A percentile compares a stretch with the other conserved stretches of the same genome.
Conservation (phyloP, 2,329 filamentous ascomycete species). For the Colletotrichum viniferum region DNA sequence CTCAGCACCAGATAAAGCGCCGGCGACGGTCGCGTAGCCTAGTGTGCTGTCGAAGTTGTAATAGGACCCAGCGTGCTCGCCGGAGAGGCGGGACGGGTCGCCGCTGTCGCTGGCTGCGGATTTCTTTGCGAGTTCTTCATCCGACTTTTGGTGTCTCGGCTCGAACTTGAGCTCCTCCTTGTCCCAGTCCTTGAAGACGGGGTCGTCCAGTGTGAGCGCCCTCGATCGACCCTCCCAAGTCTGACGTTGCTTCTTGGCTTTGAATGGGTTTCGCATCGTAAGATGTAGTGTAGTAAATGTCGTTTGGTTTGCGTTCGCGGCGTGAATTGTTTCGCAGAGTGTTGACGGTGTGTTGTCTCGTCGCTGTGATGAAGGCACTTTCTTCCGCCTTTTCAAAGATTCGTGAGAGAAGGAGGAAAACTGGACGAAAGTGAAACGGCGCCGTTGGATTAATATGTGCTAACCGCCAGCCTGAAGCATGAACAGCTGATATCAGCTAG, state of each 20-base stretch:
- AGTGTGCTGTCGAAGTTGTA: background rate
- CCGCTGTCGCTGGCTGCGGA: background rate
- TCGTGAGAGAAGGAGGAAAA: background rate
- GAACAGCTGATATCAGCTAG: background rate
- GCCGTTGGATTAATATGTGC: background rate
- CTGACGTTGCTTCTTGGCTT: background rate
- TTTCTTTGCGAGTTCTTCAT: background rate
- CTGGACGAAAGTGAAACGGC: background rate
- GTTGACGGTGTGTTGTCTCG: background rate
- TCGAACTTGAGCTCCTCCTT: background rate
- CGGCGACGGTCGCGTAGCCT: background rate
- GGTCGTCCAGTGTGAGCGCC: background rate
- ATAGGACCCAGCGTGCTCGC: background rate
- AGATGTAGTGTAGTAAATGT: background rate
- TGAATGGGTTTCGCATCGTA: slow-evolving; percentile 1
- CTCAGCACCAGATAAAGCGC: background rate
- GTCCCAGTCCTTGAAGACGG: background rate
- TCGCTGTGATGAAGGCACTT: background rate
- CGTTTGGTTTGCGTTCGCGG: background rate
- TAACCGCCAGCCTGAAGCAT: background rate
- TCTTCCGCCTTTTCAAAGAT: background rate
- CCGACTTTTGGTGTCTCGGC: background rate
- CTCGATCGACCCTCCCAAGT: background rate
- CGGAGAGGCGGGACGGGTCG: background rate
- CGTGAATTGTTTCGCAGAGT: background rate